Percentiles rank a stretch among this genome's conserved stretches.
Conservation (phyloP, 1,284 basidiomycete species). For the Phellopilus nigrolimitatus region DNA sequence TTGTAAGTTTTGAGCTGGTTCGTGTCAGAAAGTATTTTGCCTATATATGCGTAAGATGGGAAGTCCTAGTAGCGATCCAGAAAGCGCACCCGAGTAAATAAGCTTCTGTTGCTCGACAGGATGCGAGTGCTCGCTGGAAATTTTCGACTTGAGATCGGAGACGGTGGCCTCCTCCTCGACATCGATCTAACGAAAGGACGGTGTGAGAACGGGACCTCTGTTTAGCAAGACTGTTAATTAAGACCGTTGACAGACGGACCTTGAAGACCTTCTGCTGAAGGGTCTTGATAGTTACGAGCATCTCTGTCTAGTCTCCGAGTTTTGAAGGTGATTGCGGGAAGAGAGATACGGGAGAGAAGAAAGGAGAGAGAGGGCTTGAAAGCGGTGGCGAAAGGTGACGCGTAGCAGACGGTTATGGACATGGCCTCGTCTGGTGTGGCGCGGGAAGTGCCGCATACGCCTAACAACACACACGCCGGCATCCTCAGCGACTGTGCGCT, state of each 20-base stretch:
- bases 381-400: background rate
- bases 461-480: too few relatives aligned
- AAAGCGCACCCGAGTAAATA: conserved; percentile 80
- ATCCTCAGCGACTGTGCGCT: background rate
- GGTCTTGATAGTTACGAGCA: conserved; percentile 94
- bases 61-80: conserved; percentile 11
- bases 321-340: conserved; percentile 20
- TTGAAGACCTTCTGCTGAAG: conserved; percentile 86
- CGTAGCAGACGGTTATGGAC: background rate
- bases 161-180: conserved; percentile 77
- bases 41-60: conserved; percentile 37
- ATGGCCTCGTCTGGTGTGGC: background rate
- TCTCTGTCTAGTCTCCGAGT: conserved; percentile 36
- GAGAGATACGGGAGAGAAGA: conserved; percentile 18
- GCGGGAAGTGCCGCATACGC: background rate
- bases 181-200: conserved; percentile 56
- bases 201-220: background rate
- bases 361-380: too few relatives aligned
- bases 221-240: background rate
- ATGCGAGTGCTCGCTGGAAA: conserved; percentile 74
- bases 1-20: conserved; percentile 86
- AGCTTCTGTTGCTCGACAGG: conserved; percentile 80
- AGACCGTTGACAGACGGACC: conserved; percentile 33
- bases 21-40: conserved; percentile 88
- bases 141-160: conserved; percentile 81